Conservation (phyloP, 2,329 filamentous ascomycete genomes). For the Talaromyces sp. region DNA sequence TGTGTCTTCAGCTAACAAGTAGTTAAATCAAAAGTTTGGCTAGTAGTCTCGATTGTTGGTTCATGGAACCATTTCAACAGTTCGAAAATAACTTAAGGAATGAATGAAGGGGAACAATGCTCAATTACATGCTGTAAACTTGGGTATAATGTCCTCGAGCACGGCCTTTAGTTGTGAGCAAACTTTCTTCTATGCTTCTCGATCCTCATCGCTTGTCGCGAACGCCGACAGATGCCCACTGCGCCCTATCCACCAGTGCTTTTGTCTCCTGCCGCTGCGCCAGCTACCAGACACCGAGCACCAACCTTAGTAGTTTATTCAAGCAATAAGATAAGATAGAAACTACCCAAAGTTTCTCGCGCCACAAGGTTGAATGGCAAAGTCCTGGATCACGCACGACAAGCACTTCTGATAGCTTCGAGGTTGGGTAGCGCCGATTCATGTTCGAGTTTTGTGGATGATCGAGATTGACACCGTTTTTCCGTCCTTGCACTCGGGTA, state of each 20-base stretch:
- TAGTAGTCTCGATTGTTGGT: no score
- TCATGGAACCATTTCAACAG: no score
- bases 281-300: conserved; percentile 46
- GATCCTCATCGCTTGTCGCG: not conserved
- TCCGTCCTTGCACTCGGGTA: conserved; percentile 24
- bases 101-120: no score
- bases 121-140: conserved; percentile 32
- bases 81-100: no score
- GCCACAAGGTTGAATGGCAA: conserved; percentile 5
- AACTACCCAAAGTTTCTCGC: not conserved
- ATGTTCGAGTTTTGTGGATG: conserved; percentile 18
- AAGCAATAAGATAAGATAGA: conserved; percentile 22
- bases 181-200: conserved; percentile 6
- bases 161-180: conserved; percentile 3
- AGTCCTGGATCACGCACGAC: conserved; percentile 10
- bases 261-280: conserved; percentile 39
- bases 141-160: conserved; percentile 23
- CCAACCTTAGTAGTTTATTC: conserved; percentile 51
- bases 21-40: not conserved
- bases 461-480: conserved; percentile 38
- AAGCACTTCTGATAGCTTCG: conserved; percentile 8
- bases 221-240: conserved; percentile 31
- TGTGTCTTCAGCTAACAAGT: no score
- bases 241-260: no score
- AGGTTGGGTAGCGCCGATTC: not conserved